Conservation (phyloP, 805 yeast genomes). For the Vanderwaltozyma polyspora region DNA sequence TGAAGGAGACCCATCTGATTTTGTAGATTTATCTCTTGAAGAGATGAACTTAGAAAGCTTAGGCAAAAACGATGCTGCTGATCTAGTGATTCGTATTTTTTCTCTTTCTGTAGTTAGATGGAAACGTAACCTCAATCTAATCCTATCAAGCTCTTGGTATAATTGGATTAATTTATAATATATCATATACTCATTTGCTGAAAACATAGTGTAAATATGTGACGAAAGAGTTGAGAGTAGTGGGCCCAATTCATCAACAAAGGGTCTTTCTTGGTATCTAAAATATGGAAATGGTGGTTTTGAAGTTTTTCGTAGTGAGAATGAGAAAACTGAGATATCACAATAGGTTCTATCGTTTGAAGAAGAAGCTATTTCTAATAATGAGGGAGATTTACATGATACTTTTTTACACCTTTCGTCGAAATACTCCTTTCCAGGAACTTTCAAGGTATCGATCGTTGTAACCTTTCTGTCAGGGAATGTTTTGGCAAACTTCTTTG, state of each 20-base stretch:
- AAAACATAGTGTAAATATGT: constrained; percentile 58
- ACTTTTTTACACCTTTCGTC: constrained; percentile 2
- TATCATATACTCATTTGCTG: constrained; percentile 57
- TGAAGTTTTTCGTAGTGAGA: constrained; percentile 15
- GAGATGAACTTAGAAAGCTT: constrained; percentile 52
- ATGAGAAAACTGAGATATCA: constrained; percentile 9
- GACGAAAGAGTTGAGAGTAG: constrained; percentile 47
- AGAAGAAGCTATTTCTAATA: constrained; percentile 22
- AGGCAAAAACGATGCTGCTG: constrained; percentile 41
- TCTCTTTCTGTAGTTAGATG: constrained; percentile 47
- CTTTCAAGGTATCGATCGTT: constrained; percentile 22
- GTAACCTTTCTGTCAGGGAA: constrained; percentile 33
- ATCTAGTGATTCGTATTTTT: constrained; percentile 35
- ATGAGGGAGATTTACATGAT: constrained; percentile 21
- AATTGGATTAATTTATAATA: constrained; percentile 44
- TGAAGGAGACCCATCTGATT: not conserved
- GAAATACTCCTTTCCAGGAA: constrained; percentile 20
- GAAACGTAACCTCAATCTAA: constrained; percentile 41
- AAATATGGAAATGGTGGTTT: constrained; percentile 49
- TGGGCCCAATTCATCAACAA: constrained; percentile 47
- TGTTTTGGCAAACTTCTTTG: constrained; percentile 42
- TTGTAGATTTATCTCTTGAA: constrained; percentile 27
- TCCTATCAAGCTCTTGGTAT: constrained; percentile 47
- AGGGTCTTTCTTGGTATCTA: constrained; percentile 32
- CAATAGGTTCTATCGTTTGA: constrained; percentile 23